These are phyloP conservation scores for Pestalotiopsis sp. DNA, from an alignment of 2,329 filamentous ascomycete genomes.

Conservation along the genomic window DNA sequence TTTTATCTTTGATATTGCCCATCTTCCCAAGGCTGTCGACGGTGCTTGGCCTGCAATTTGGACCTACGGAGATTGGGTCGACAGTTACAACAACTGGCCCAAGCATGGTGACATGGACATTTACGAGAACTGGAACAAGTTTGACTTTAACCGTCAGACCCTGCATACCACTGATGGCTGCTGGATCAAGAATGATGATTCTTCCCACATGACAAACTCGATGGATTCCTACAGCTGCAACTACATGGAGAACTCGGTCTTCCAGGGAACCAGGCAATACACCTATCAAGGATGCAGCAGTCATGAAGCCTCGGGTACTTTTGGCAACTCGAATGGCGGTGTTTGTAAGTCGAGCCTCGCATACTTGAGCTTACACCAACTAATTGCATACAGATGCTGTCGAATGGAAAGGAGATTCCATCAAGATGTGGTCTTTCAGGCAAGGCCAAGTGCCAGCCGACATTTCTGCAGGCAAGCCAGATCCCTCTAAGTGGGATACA, in stretches of 20 bases:
- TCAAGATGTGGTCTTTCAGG: constrained; percentile 69
- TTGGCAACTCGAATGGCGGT: constrained; percentile 40
- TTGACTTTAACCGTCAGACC: constrained; percentile 53
- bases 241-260: not conserved
- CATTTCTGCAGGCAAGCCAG: constrained; percentile 36
- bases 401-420: constrained; percentile 62
- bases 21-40: constrained; percentile 68
- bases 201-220: constrained; percentile 30
- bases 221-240: constrained; percentile 40
- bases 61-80: constrained; percentile 39
- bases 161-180: constrained; percentile 37
- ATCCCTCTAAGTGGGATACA: constrained; percentile 18
- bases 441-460: constrained; percentile 52
- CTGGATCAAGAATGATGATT: constrained; percentile 27
- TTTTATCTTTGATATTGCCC: constrained; percentile 69
- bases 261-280: constrained; percentile 29
- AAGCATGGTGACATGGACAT: constrained; percentile 68
- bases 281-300: constrained; percentile 44
- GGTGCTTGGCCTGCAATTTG: constrained; percentile 74
- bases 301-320: constrained; percentile 36
- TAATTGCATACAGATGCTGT: constrained; percentile 52
- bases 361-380: constrained; percentile 45
- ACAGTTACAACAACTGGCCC: constrained; percentile 7
- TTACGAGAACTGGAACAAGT: constrained; percentile 66
- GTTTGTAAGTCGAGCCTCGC: constrained; percentile 35